phyloP scores from a whole-genome alignment of 2,329 filamentous ascomycete species.

The Berkeleyomyces rouxiae region DNA sequence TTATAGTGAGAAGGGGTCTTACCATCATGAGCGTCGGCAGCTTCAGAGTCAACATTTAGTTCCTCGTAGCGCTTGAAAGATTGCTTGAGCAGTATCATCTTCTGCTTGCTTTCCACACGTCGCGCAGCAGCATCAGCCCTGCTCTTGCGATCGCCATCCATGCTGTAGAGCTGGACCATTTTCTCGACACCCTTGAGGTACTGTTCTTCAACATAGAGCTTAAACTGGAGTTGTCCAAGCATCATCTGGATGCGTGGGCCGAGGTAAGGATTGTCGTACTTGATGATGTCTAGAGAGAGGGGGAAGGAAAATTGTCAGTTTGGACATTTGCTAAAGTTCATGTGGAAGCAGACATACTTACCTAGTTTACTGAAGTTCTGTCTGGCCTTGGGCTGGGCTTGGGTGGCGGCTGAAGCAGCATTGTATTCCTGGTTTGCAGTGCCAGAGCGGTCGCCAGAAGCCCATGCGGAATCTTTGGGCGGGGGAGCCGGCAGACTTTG shows the following conservation, averaged over 20 bases:
- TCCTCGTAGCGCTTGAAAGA: constrained; percentile 94
- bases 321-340: background rate
- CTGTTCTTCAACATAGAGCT: constrained; percentile 95
- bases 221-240: constrained; percentile 97
- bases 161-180: constrained; percentile 94
- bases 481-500: constrained; percentile 46
- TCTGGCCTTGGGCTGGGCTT: constrained; percentile 50
- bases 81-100: constrained; percentile 89
- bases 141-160: constrained; percentile 94
- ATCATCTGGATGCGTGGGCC: constrained; percentile 97
- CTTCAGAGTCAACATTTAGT: constrained; percentile 83
- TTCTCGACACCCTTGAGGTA: constrained; percentile 98
- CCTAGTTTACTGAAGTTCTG: constrained; percentile 95
- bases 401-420: constrained; percentile 37
- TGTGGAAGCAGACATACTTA: constrained; percentile 26
- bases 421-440: constrained; percentile 35
- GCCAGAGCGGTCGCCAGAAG: constrained; percentile 49
- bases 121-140: constrained; percentile 79
- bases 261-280: constrained; percentile 91
- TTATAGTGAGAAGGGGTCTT: constrained; percentile 20
- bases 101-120: constrained; percentile 89
- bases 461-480: constrained; percentile 64
- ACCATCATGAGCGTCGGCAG: constrained; percentile 66
- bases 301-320: constrained; percentile 2
- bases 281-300: constrained; percentile 62